Evolutionary conservation across 495 filamentous ascomycete genomes (phyloP), one percentile per base, ranked within the genome.

Genomic region (Penicillium maclennaniae): DNA sequence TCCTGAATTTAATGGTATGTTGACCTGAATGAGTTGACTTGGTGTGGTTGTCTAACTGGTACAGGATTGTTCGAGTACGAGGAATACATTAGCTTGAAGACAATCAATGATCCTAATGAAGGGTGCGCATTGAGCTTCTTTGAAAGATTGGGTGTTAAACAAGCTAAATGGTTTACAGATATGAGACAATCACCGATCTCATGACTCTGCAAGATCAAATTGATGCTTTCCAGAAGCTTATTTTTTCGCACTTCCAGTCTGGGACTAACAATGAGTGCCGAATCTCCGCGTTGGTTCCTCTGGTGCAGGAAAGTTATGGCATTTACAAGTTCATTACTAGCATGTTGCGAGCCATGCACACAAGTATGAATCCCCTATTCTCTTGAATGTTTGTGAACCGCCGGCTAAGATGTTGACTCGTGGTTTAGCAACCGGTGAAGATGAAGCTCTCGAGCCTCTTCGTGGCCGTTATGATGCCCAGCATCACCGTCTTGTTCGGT

Each of bases 131-230:
- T 10, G 42, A 8, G 31, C 34, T 37, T 15, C 9, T 4, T 31
- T 25, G 1, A 19, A 39, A 10, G 10, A 17, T 7, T 41, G 26
- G 17, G 34, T 14, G 1, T 45, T 28, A 10, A 16, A 48, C n/a
- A 27, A 16, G 54, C 59, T 74, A 38, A 74, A 45, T 4, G 16
- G 2, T 43, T 17, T 26, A 19, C 59, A 87, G 84, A 28, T 98
- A 97, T 64, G 93, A 97, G 70, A 96, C 93, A 3, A 97, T 97
- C 51, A 87, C 84, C 62, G 95, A 98, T 68, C 80, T 98, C 31
- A 97, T 97, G 95, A 85, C 83, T 14, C 79, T 98, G 44, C 93
- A 98, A 67, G 95, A 98, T 71, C 91, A 95, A 74, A 97, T 98
- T 43, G 95, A 98, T 70, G 82, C 86, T 52, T 97, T 98, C 74